Conservation (phyloP, 257 asterid species). For the Solanum lycopersicoides region DNA sequence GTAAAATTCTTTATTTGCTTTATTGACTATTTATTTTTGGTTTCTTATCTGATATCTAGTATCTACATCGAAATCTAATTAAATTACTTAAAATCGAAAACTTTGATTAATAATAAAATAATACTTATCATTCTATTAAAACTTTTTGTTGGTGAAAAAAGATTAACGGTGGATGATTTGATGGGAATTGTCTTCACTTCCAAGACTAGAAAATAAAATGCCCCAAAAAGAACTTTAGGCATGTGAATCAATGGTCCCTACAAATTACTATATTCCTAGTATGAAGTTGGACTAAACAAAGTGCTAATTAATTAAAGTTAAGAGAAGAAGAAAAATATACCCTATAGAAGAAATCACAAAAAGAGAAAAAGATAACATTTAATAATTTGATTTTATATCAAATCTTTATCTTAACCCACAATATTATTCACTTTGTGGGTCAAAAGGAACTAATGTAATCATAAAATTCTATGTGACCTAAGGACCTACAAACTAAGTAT, state of each 20-base stretch:
- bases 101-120: rapidly evolving
- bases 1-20: too few relatives aligned
- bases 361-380: not conserved
- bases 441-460: not conserved
- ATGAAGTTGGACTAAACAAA: not conserved
- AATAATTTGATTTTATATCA: not conserved
- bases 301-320: not conserved
- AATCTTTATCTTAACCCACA: not conserved
- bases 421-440: not conserved
- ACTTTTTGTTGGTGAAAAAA: rapidly evolving
- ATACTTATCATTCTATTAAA: rapidly evolving
- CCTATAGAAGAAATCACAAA: not conserved
- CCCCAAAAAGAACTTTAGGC: not conserved
- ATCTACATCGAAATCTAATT: rapidly evolving
- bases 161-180: not conserved
- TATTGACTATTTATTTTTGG: rapidly evolving
- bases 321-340: not conserved
- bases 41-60: rapidly evolving
- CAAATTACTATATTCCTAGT: not conserved
- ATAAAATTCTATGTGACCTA: not conserved
- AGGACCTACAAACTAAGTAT: not conserved
- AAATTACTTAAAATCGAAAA: too few relatives aligned
- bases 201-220: not conserved
- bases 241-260: not conserved
- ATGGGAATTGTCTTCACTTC: not conserved